Evolutionary conservation across 2,329 filamentous ascomycete genomes (phyloP).

Genomic region (Talaromyces sp.): DNA sequence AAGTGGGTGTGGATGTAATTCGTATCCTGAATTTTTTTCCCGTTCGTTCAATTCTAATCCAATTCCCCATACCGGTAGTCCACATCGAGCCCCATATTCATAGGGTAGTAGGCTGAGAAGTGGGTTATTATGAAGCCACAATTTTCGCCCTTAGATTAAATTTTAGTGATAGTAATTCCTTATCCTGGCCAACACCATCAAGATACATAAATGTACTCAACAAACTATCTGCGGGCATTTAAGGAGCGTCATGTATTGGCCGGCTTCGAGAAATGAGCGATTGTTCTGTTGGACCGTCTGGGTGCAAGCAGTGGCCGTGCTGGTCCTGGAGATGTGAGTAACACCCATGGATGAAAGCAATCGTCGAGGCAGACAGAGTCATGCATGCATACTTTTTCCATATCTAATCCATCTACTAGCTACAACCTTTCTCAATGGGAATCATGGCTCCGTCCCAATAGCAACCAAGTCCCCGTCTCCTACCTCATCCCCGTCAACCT

Average conservation of each 20-base stretch:
- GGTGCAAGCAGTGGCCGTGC: background rate
- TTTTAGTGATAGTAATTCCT: background rate
- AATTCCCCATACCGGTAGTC: background rate
- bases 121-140: background rate
- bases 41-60: too few species aligned
- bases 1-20: too few species aligned
- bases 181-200: background rate
- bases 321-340: background rate
- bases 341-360: background rate
- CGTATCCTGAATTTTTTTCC: too few species aligned
- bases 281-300: background rate
- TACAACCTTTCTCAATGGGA: slow-evolving; percentile 1
- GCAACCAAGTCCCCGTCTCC: background rate
- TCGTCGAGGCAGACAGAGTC: background rate
- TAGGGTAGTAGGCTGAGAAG: background rate
- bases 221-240: background rate
- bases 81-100: background rate
- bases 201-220: background rate
- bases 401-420: background rate
- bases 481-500: background rate
- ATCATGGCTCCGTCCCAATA: background rate
- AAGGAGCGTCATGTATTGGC: background rate
- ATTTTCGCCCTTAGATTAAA: background rate
- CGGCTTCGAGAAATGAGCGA: background rate
- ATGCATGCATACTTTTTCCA: background rate